These are phyloP conservation scores for Aspergillus steynii DNA, from an alignment of 495 filamentous ascomycete genomes.

Conservation along the genomic window DNA sequence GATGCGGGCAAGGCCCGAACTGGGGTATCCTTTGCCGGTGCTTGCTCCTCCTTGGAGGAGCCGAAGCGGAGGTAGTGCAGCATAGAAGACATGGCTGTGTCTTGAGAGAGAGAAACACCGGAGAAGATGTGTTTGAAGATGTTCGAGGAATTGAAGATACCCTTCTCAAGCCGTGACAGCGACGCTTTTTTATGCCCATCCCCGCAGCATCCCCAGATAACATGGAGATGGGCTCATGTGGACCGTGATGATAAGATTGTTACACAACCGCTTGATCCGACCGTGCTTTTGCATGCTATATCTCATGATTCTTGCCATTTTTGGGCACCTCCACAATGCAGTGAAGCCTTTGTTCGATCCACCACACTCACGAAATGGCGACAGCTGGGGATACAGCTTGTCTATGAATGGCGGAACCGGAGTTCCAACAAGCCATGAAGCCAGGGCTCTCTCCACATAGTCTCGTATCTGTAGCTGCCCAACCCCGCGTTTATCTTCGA, in stretches of 20 bases:
- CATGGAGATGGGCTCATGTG: background rate
- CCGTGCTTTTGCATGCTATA: background rate
- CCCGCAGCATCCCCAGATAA: background rate
- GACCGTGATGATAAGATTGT: background rate
- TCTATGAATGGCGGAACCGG: background rate
- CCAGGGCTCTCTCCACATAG: background rate
- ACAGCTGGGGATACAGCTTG: background rate
- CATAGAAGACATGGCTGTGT: constrained; percentile 26
- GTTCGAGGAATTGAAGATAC: background rate
- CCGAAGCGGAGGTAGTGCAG: constrained; percentile 35
- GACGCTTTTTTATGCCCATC: background rate
- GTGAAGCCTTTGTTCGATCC: background rate
- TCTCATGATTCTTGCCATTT: background rate
- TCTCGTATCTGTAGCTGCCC: background rate
- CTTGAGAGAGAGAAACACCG: background rate
- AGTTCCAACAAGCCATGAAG: background rate
- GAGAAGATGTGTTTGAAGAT: background rate
- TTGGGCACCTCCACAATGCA: background rate
- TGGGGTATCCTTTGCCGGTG: constrained; percentile 14
- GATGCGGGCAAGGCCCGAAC: constrained; percentile 46
- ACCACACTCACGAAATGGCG: background rate
- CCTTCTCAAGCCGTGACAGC: background rate
- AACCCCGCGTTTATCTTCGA: background rate
- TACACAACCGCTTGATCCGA: background rate
- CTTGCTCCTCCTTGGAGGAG: constrained; percentile 14